Evolutionary conservation across 768 basidiomycete genomes (phyloP), one percentile per base, ranked within the genome.

Genomic region (Amylocystis lapponica): DNA sequence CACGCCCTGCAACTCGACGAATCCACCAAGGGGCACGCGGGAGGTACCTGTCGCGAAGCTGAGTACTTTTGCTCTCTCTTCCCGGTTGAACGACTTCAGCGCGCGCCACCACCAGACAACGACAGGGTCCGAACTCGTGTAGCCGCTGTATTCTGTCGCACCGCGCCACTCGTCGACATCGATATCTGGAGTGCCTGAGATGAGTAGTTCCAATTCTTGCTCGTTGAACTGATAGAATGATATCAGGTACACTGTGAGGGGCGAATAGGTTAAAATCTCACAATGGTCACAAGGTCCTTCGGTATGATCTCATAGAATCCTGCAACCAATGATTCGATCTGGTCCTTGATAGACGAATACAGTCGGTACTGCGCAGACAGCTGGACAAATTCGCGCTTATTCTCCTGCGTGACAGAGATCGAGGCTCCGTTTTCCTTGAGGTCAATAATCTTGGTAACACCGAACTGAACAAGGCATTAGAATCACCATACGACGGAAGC

Each of bases 51-150:
- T 95, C 12, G 93, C 94, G 65, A 99, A 99, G 70, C 94, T 95
- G 44, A 99, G 72, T 34, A 99, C 90, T 63, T 96, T 93, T 25
- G 96, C 93, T 43, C 92, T 75, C 65, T 99, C 96, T 55, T 97
- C 94, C 26, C 95, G 86, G 52, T 87, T 91, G 69, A 97, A 97
- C 8, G 92, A 95, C 65, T 98, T 92, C 32, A 99, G 76, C 2
- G 95, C 95, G 51, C 96, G 79, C 96, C 96, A 99, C 86, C 92
- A 97, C 94, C 94, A 99, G 22, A 89, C 83, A 47, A 98, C 93
- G 56, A 95, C 93, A 5, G 95, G 90, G 61, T 99, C 94, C 3
- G 86, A 87, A 55, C 85, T 77, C 5, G 75, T 78, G 61, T 90
- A 92, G 36, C 89, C 87, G 49, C 84, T 89, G 66, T 93, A 91